Evolutionary conservation across 2,329 filamentous ascomycete genomes (phyloP), one percentile per base, ranked within the genome.

Genomic region (Claviceps lovelessii): DNA sequence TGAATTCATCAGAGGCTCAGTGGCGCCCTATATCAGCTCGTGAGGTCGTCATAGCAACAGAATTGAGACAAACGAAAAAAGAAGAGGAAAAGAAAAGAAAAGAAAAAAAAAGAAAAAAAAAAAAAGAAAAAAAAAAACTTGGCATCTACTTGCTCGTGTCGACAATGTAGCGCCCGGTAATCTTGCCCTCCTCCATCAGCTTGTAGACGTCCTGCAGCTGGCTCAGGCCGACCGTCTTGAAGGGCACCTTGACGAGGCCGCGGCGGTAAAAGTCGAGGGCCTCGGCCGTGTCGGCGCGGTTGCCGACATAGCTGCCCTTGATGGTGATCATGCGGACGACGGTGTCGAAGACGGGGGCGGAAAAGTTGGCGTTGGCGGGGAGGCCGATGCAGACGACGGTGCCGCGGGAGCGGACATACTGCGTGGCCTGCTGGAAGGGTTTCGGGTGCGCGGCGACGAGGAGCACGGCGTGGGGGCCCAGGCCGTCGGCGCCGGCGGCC

Each of bases 351-450:
- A 96, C 90, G 44, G 89, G 87, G 1, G 90, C 90, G 62, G 80
- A 80, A 60, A 96, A 78, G 70, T 77, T 86, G 2, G 90, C 90
- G 59, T 84, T 78, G 42, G 87, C 85, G 5, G 91, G 91, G 31
- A 96, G 76, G 65, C 90, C 91, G 64, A 97, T 93, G 72, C 88
- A 91, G 59, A 96, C 80, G 65, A 96, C 86, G 44, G 81, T 79
- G 57, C 91, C 91, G 57, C 83, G 82, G 55, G 88, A 80, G 57
- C 91, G 86, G 58, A 95, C 85, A 72, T 96, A 95, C 71, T 80
- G 84, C 50, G 88, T 83, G 46, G 91, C 91, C 75, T 96, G 90
- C 74, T 95, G 89, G 83, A 96, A 96, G 54, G 91, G 91, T 76
- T 85, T 88, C 79, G 96, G 90, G 63, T 77, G 80, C 53, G 88